phyloP scores from a whole-genome alignment of 2,329 filamentous ascomycete species.

The Ophiobolus disseminans region DNA sequence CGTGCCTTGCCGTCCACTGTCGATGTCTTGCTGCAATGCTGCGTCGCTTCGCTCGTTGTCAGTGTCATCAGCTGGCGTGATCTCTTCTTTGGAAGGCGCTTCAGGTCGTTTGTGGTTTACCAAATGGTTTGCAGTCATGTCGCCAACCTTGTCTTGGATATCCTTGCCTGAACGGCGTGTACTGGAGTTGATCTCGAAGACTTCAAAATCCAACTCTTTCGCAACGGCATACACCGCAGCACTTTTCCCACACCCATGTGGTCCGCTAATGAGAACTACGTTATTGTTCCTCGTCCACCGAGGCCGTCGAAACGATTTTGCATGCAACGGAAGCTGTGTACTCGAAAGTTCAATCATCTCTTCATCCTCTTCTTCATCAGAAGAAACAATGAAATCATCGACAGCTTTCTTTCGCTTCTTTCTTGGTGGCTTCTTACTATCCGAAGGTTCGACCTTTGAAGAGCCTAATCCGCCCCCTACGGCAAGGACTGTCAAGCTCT shows the following conservation, averaged over 20 bases:
- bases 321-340: constrained; percentile 59
- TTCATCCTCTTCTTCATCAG: constrained; percentile 42
- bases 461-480: constrained; percentile 66
- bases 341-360: constrained; percentile 71
- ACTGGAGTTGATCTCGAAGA: constrained; percentile 92
- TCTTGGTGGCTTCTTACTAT: constrained; percentile 48
- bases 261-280: constrained; percentile 85
- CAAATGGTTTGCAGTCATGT: constrained; percentile 96
- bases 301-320: constrained; percentile 45
- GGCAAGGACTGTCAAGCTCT: constrained; percentile 75
- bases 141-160: constrained; percentile 87
- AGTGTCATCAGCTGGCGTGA: constrained; percentile 31
- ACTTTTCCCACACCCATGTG: constrained; percentile 90
- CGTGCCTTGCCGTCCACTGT: constrained; percentile 75
- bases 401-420: constrained; percentile 68
- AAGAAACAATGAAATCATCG: constrained; percentile 47
- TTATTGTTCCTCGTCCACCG: constrained; percentile 62
- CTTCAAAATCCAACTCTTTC: constrained; percentile 87
- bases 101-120: constrained; percentile 63
- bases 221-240: constrained; percentile 91
- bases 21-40: constrained; percentile 64
- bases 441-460: constrained; percentile 22
- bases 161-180: constrained; percentile 87
- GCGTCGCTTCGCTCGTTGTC: constrained; percentile 50
- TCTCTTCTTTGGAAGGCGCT: constrained; percentile 33